Conservation (phyloP, 169 alveolate genomes). For the Cryptosporidium viatorum region DNA sequence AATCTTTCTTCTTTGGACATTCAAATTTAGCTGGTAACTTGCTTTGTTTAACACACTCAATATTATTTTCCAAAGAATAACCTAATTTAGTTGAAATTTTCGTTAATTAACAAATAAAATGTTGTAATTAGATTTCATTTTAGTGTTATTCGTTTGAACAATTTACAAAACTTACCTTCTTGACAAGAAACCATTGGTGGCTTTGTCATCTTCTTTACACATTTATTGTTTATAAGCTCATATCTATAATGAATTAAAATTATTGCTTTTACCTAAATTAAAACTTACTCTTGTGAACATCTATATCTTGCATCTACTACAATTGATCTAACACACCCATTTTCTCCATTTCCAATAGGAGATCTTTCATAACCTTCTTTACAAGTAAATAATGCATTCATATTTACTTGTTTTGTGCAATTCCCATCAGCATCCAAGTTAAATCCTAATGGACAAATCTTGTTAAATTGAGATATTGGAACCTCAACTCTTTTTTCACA, state of each 20-base stretch:
- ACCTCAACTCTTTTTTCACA: constrained; percentile 62
- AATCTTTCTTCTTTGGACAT: constrained; percentile 72
- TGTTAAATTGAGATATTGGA: constrained; percentile 28
- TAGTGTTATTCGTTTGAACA: not conserved
- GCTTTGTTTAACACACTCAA: constrained; percentile 28
- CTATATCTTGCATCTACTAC: constrained; percentile 42
- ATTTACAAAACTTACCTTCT: not conserved
- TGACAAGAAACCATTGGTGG: constrained; percentile 50
- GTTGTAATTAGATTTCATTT: not conserved
- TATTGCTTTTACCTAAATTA: not conserved
- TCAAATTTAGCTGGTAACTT: constrained; percentile 58
- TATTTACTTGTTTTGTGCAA: constrained; percentile 54
- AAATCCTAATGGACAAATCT: constrained; percentile 65
- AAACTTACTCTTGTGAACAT: constrained; percentile 66
- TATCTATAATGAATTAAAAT: constrained; percentile 5
- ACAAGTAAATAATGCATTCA: constrained; percentile 45
- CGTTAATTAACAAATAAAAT: not conserved
- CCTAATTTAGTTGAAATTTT: not conserved
- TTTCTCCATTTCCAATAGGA: constrained; percentile 5
- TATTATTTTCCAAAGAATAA: not conserved
- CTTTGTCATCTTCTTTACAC: constrained; percentile 35
- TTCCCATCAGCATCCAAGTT: constrained; percentile 31
- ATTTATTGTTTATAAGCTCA: constrained; percentile 5
- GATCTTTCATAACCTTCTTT: constrained; percentile 52
- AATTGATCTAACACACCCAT: constrained; percentile 32